A percentile compares a stretch with the other conserved stretches of the same genome.
Evolutionary conservation across 2,329 filamentous ascomycete genomes (phyloP).

Genomic region (Fusarium drepaniforme): DNA sequence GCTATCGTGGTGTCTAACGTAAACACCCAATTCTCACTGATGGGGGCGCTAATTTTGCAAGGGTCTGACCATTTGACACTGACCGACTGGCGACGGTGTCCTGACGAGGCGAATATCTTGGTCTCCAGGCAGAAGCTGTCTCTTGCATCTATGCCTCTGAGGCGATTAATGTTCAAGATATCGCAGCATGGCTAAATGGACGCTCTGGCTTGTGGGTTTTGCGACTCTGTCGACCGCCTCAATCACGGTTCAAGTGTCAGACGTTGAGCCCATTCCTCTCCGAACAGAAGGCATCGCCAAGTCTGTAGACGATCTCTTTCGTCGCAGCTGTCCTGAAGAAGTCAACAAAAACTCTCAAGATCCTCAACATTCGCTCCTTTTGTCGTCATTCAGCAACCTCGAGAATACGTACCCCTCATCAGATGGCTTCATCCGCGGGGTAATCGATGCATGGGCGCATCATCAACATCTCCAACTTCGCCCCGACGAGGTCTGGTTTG

Average conservation of each 20-base stretch:
- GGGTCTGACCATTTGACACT: neutral
- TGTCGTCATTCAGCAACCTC: constrained; percentile 44
- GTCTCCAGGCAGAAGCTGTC: neutral
- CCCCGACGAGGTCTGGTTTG: constrained; percentile 68
- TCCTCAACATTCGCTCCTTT: constrained; percentile 40
- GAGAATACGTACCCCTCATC: constrained; percentile 47
- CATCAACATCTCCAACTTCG: constrained; percentile 63
- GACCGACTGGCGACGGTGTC: neutral
- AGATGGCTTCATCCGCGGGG: constrained; percentile 58
- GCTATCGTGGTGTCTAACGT: neutral
- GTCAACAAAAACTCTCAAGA: constrained; percentile 17
- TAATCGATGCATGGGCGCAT: constrained; percentile 61
- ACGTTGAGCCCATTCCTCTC: constrained; percentile 46
- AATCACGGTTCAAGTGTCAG: constrained; percentile 42
- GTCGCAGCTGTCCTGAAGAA: constrained; percentile 51
- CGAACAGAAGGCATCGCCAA: constrained; percentile 33
- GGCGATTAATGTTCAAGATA: rapidly evolving
- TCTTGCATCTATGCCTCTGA: neutral
- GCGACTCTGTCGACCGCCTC: constrained; percentile 33
- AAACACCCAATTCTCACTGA: neutral
- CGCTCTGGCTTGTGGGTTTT: constrained; percentile 24
- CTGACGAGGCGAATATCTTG: neutral
- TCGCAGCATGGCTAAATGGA: constrained; percentile 16
- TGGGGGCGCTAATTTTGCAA: constrained; percentile 7
- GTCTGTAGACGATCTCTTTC: constrained; percentile 47